Evolutionary conservation across 1,139 yeast species (phyloP), one percentile per base, ranked within the genome.

Genomic region (Nematodospora anomalae): DNA sequence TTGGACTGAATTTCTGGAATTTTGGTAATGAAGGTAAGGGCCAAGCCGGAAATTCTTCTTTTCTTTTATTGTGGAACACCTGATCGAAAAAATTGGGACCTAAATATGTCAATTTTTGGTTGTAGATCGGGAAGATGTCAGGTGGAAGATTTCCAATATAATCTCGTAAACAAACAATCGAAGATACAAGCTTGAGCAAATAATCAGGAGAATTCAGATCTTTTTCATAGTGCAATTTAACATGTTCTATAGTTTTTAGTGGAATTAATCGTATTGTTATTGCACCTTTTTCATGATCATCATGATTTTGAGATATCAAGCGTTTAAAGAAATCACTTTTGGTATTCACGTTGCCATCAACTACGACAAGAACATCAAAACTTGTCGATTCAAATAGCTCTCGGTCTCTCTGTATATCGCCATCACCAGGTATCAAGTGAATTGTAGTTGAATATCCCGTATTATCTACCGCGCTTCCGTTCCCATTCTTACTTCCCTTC

Each of bases 121-220:
- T 70, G 55, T 83, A 87, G 11, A 86, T 78, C 7, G 94, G 90
- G 52, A 84, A 72, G 34, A 88, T 62, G 49, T 83, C 95, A 0
- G 88, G 83, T 2, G 96, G 95, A 31, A 90, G 58, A 30, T 77
- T 74, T 4, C 97, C 97, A n/a, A 85, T 88, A 43, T 80, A 74
- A 49, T 84, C 95, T 50, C 96, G 67, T 37, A 88, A 61, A 30
- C 90, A 88, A 3, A 89, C 96, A 11, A 85, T 75, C 1, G 95
- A 88, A 1, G 96, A 87, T 2, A 90, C 80, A 13, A 85, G 77
- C 31, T 77, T 78, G 46, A 79, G 83, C 36, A 86, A 62, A 50
- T 78, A 77, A 16, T 72, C 69, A 15, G 64, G 59, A 8, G 70
- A 61, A 16, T 54, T 51, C 22, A 51, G 52, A 21, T 52, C 53